phyloP scores from a whole-genome alignment of 2,329 filamentous ascomycete genomes.

The Pochonia chlamydosporia region DNA sequence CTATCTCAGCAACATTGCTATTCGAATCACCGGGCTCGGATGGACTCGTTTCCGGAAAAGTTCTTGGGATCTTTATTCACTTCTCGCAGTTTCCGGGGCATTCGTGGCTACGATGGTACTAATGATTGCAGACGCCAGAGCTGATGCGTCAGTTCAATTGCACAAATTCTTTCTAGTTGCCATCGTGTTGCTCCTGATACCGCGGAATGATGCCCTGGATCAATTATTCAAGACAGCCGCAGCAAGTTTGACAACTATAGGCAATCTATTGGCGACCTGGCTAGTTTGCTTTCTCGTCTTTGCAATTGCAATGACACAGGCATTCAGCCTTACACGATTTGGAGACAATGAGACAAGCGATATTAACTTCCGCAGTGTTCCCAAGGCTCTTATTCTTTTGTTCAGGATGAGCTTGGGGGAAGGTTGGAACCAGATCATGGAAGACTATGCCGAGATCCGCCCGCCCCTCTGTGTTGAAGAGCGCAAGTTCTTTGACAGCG shows the following conservation, averaged over 20 bases:
- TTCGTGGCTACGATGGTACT: constrained; percentile 75
- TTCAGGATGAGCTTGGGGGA: constrained; percentile 93
- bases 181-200: constrained; percentile 84
- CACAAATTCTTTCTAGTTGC: constrained; percentile 94
- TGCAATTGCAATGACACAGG: constrained; percentile 92
- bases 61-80: constrained; percentile 90
- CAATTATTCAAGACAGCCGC: constrained; percentile 98
- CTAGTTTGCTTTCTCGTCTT: constrained; percentile 95
- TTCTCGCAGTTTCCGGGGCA: constrained; percentile 73
- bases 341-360: constrained; percentile 66
- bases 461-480: constrained; percentile 75
- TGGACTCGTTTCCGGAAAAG: constrained; percentile 90
- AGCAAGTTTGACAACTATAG: constrained; percentile 83
- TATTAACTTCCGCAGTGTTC: constrained; percentile 88
- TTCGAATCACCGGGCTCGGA: constrained; percentile 81
- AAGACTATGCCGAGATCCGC: constrained; percentile 79
- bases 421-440: constrained; percentile 96
- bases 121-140: constrained; percentile 54
- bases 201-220: constrained; percentile 92
- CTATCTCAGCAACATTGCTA: constrained; percentile 75
- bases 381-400: constrained; percentile 86
- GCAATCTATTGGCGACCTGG: constrained; percentile 92
- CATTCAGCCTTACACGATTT: constrained; percentile 91
- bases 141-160: constrained; percentile 66
- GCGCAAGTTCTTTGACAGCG: constrained; percentile 72